Percentiles rank a stretch among this genome's conserved stretches.
Conservation (phyloP, 768 basidiomycete genomes). For the Boletus patriciae region DNA sequence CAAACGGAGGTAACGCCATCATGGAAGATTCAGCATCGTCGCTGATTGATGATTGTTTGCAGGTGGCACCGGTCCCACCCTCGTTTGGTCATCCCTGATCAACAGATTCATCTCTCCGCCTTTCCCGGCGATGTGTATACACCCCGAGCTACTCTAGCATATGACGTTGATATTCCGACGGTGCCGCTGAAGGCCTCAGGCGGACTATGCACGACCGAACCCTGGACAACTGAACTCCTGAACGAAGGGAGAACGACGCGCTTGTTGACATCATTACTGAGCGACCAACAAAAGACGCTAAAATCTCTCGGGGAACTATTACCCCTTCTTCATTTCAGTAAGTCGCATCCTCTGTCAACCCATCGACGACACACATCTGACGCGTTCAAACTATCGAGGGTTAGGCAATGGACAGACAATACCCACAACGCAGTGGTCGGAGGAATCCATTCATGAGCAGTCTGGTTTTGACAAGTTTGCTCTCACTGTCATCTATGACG, state of each 20-base stretch:
- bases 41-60: background rate
- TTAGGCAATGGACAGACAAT: background rate
- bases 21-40: no score
- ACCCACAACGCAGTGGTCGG: background rate
- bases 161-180: background rate
- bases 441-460: background rate
- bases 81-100: slow-evolving; percentile 6
- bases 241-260: background rate
- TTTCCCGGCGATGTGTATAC: background rate
- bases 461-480: background rate
- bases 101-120: slow-evolving; percentile 2
- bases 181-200: background rate
- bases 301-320: slow-evolving; percentile 4
- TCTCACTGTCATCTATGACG: background rate
- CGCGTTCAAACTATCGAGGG: background rate
- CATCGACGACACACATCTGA: background rate
- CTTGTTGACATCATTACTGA: background rate
- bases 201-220: background rate
- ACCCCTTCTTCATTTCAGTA: slow-evolving; percentile 4
- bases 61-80: slow-evolving; percentile 1
- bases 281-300: background rate
- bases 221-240: background rate
- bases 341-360: background rate
- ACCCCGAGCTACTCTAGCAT: background rate
- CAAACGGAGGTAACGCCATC: background rate